These are phyloP conservation scores for Phytophthora chlamydospora DNA, from an alignment of 352 stramenopile genomes.

Conservation along the genomic window DNA sequence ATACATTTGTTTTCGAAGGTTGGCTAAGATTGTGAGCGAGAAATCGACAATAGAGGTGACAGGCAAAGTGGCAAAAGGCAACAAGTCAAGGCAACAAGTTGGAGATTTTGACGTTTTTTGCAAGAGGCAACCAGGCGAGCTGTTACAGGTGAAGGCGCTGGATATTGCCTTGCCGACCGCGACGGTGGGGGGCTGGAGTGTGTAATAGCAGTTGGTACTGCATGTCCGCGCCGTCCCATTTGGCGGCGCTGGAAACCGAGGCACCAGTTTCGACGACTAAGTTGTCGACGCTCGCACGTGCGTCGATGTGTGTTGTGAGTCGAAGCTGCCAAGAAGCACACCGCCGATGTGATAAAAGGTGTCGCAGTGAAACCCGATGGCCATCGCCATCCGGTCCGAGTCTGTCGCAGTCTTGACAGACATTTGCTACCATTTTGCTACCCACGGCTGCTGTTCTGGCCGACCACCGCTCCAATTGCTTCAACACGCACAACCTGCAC, in stretches of 20 bases:
- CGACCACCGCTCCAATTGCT: neutral
- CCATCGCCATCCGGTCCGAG: neutral
- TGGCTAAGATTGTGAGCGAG: too few relatives aligned
- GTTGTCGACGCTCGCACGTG: conserved; percentile 18
- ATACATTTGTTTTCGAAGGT: too few relatives aligned
- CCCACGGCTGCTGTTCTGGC: neutral
- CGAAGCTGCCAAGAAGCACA: neutral
- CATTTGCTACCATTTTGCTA: too few relatives aligned
- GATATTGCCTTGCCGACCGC: too few relatives aligned
- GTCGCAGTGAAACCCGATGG: conserved; percentile 9
- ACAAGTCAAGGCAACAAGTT: too few relatives aligned
- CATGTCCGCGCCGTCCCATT: too few relatives aligned
- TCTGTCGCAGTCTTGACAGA: too few relatives aligned
- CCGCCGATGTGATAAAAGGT: conserved; percentile 1
- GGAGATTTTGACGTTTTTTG: too few relatives aligned
- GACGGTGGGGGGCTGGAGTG: neutral
- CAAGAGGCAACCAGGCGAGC: too few relatives aligned
- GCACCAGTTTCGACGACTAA: conserved; percentile 3
- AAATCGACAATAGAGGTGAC: too few relatives aligned
- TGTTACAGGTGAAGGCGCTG: too few relatives aligned
- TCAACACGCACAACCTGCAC: neutral
- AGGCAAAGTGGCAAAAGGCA: too few relatives aligned
- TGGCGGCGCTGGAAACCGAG: neutral
- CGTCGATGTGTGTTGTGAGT: conserved; percentile 3
- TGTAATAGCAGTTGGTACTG: conserved; percentile 4